Percentiles rank a stretch among this genome's conserved stretches.
Evolutionary conservation across 1,284 basidiomycete species (phyloP).

Genomic region (Acaromyces ingoldii): DNA sequence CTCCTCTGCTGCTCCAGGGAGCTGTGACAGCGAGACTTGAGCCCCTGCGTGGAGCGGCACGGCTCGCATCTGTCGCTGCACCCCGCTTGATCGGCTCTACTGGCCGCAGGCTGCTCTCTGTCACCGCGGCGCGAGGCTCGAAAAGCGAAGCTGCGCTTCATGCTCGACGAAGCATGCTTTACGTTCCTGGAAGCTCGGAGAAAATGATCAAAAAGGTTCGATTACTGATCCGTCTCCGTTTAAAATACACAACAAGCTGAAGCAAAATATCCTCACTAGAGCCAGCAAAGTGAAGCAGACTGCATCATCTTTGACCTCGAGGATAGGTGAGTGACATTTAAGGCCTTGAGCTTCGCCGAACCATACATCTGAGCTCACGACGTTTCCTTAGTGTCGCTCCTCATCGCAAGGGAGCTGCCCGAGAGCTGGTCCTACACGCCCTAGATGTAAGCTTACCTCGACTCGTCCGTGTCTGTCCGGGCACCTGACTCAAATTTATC

Average conservation of each 20-base stretch:
- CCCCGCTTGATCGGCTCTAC: too few species aligned
- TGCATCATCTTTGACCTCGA: constrained; percentile 48
- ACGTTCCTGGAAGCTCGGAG: constrained; percentile 45
- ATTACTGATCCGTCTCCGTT: constrained; percentile 10
- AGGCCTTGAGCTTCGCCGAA: neutral
- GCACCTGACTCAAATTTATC: neutral
- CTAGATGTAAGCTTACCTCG: constrained; percentile 24
- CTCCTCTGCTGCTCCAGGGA: too few species aligned
- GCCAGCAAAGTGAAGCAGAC: constrained; percentile 24
- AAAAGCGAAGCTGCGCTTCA: too few species aligned
- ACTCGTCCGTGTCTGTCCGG: neutral
- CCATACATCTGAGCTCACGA: neutral
- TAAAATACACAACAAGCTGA: neutral
- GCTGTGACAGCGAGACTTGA: too few species aligned
- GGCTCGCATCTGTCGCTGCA: too few species aligned
- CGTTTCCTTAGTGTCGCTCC: constrained; percentile 22
- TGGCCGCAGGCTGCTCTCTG: too few species aligned
- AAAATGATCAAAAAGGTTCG: constrained; percentile 49
- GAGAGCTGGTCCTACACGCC: constrained; percentile 37
- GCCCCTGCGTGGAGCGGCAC: too few species aligned
- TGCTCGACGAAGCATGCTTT: constrained; percentile 30
- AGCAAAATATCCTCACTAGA: too few species aligned
- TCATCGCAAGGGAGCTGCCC: constrained; percentile 43
- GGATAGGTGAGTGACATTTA: constrained; percentile 16
- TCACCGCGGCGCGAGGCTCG: too few species aligned